phyloP scores from a whole-genome alignment of 2,329 filamentous ascomycete genomes.

The Fusarium succisae region DNA sequence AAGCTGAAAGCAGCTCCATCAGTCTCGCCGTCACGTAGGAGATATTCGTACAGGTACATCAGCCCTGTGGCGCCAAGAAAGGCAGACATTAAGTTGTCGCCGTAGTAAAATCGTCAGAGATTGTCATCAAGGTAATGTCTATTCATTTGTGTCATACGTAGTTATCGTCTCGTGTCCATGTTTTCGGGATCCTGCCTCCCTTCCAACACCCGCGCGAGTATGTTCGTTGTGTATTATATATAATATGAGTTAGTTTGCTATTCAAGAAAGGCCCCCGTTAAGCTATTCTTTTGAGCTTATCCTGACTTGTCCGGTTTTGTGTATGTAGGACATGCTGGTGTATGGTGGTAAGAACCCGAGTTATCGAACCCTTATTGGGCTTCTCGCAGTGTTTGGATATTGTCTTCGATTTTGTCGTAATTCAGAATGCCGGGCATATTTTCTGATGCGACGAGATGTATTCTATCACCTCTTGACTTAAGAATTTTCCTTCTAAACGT shows the following conservation, averaged over 20 bases:
- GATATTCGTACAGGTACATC: neutral
- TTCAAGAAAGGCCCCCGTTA: neutral
- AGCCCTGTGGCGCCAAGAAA: neutral
- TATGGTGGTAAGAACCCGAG: neutral
- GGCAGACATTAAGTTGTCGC: neutral
- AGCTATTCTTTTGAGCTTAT: neutral
- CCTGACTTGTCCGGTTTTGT: neutral
- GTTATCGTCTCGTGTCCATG: constrained; percentile 29
- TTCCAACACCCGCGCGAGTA: neutral
- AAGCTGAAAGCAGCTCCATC: neutral
- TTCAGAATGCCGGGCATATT: neutral
- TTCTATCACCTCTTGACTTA: neutral
- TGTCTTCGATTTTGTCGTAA: neutral
- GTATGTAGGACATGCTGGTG: neutral
- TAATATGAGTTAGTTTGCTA: neutral
- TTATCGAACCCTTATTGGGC: neutral
- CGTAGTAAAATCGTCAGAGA: neutral
- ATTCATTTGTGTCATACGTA: constrained; percentile 27
- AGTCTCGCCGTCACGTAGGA: neutral
- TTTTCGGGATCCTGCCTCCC: constrained; percentile 26
- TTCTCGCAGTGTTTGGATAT: neutral
- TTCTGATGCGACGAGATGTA: neutral
- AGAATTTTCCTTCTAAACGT: neutral
- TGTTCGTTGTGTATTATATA: constrained; percentile 12
- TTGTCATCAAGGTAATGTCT: constrained; percentile 20